These are phyloP conservation scores for Adiantum capillusveneris DNA, from an alignment of 75 land plant genomes.

Conservation along the genomic window DNA sequence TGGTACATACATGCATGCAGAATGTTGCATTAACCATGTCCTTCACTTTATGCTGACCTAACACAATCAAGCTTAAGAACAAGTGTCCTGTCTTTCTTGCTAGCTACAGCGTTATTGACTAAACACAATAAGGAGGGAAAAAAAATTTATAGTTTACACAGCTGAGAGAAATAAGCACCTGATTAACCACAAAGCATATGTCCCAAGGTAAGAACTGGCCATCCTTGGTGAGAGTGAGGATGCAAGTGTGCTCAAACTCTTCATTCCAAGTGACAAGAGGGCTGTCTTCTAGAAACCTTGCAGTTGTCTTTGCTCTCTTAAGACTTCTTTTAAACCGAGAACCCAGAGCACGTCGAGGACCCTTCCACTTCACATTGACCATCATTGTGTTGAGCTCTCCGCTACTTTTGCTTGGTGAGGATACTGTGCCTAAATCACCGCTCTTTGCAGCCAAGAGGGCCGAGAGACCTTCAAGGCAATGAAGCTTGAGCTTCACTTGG, in stretches of 20 bases:
- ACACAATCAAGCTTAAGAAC: no score
- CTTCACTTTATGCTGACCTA: no score
- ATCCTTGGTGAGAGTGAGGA: conserved; percentile 28
- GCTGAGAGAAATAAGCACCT: conserved; percentile 26
- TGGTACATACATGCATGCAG: no score
- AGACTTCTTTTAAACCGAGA: conserved; percentile 46
- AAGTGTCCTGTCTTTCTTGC: no score
- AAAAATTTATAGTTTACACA: no score
- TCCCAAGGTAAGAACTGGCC: conserved; percentile 68
- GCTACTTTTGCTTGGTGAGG: background rate
- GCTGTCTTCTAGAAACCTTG: conserved; percentile 17
- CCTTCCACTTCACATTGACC: conserved; percentile 87
- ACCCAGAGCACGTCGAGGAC: conserved; percentile 34
- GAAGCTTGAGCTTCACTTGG: conserved; percentile 23
- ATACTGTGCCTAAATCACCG: background rate
- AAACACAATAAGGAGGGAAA: no score
- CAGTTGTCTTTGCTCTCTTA: conserved; percentile 48
- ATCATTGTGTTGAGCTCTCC: background rate
- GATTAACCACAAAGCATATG: conserved; percentile 46
- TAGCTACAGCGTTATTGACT: no score
- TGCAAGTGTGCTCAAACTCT: conserved; percentile 52
- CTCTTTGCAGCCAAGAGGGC: background rate
- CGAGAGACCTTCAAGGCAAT: conserved; percentile 23
- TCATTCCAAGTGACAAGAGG: conserved; percentile 54
- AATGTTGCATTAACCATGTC: no score